Percentiles rank a stretch among this genome's conserved stretches.
Conservation (phyloP, 2,329 filamentous ascomycete genomes). For the Arthrinium phaeospermum region DNA sequence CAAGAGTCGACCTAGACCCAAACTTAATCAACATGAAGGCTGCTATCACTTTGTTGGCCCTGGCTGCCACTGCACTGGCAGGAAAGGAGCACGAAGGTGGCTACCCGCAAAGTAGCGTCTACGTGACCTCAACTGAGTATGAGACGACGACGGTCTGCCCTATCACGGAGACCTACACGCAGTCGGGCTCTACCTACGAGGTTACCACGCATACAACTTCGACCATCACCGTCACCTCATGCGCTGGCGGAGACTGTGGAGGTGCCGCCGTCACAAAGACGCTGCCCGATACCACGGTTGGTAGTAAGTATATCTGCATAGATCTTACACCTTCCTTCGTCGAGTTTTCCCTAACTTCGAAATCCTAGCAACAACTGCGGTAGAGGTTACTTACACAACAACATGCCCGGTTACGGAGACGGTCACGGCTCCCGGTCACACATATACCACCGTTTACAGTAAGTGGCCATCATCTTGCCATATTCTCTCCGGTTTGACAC, state of each 20-base stretch:
- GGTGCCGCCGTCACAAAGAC: constrained; percentile 41
- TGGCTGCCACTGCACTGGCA: constrained; percentile 35
- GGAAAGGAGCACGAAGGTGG: constrained; percentile 20
- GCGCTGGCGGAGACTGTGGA: constrained; percentile 39
- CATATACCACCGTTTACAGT: constrained; percentile 47
- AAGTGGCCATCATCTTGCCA: not conserved
- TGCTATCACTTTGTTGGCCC: constrained; percentile 32
- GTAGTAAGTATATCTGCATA: constrained; percentile 26
- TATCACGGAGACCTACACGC: constrained; percentile 26
- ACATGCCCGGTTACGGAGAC: constrained; percentile 43
- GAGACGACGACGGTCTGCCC: constrained; percentile 53
- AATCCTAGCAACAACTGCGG: constrained; percentile 33
- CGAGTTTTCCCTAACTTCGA: constrained; percentile 27
- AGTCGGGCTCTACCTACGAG: constrained; percentile 44
- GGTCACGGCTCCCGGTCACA: constrained; percentile 42
- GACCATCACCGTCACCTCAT: constrained; percentile 48
- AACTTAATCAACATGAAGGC: constrained; percentile 36
- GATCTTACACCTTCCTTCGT: constrained; percentile 25
- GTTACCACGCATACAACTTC: constrained; percentile 51
- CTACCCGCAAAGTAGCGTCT: not conserved
- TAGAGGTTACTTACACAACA: constrained; percentile 48
- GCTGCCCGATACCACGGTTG: constrained; percentile 42
- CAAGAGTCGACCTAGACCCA: not conserved
- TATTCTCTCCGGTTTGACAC: not conserved
- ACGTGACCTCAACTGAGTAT: constrained; percentile 41